Conservation (phyloP, 2,329 filamentous ascomycete genomes). For the Phaeoacremonium minimum region DNA sequence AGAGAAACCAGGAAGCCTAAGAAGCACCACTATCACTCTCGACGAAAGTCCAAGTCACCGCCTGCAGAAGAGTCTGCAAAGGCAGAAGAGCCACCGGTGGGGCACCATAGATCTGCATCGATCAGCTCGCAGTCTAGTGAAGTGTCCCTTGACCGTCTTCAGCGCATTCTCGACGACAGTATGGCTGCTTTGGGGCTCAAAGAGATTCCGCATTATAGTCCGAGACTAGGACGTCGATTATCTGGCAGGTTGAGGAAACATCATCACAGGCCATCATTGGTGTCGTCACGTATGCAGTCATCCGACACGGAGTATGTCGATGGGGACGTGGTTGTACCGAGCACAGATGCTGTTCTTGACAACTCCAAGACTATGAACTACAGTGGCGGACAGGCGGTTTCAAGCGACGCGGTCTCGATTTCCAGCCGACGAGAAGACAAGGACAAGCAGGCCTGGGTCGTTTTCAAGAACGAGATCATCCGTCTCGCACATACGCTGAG, state of each 20-base stretch:
- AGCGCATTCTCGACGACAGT: constrained; percentile 71
- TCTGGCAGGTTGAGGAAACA: constrained; percentile 29
- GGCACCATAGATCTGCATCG: constrained; percentile 42
- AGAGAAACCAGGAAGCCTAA: constrained; percentile 51
- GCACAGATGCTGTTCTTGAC: constrained; percentile 79
- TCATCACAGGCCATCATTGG: constrained; percentile 29
- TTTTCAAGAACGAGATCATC: constrained; percentile 89
- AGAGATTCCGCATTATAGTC: constrained; percentile 36
- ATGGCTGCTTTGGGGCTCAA: constrained; percentile 50
- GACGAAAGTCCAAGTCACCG: constrained; percentile 35
- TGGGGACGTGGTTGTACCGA: constrained; percentile 76
- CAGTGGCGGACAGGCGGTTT: constrained; percentile 45
- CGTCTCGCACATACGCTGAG: constrained; percentile 83
- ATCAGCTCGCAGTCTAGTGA: constrained; percentile 64
- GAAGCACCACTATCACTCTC: constrained; percentile 30
- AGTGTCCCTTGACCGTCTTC: constrained; percentile 73
- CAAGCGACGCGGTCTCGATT: constrained; percentile 34
- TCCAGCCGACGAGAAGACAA: constrained; percentile 50
- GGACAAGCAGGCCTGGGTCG: constrained; percentile 73
- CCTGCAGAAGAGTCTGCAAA: constrained; percentile 14
- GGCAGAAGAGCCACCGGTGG: constrained; percentile 9
- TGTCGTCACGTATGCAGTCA: constrained; percentile 49
- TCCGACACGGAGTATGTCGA: constrained; percentile 86
- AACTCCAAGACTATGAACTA: constrained; percentile 87
- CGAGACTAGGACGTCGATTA: constrained; percentile 38